Evolutionary conservation across 352 stramenopile species (phyloP), one percentile per base, ranked within the genome.

Genomic region (Blastocystis sp.): DNA sequence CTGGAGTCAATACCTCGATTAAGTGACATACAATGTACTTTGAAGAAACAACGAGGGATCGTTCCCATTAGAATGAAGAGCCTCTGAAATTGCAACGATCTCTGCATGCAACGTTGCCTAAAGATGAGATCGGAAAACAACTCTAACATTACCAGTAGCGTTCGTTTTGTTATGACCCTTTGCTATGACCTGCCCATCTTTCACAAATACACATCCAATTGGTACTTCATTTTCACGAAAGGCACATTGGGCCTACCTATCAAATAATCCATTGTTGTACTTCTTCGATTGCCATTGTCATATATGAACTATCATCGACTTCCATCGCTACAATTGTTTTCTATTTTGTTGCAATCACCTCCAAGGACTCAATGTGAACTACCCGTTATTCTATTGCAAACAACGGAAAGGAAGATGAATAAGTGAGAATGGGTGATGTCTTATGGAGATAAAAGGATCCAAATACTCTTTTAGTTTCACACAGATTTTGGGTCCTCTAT

Each of bases 121-220:
- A 2, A 63, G 56, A 73, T 54, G 61, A 54, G 0, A 78, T 63
- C 21, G 67, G n/a, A 43, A 57, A 16, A n/a, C 29, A 4, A 66
- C 29, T 39, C 16, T 4, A 2, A 73, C 49, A 87, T 87, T 78
- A 37, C 77, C 77, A 3, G 65, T 90, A 81, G 93, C 92, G 80
- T 96, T 96, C 12, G 93, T 94, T 65, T 91, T 90, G 89, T 97
- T 97, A 42, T 91, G 90, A 1, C 92, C 93, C 49, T 90, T 89
- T 6, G 91, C 91, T 51, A 96, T 93, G 86, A 97, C 91, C 14
- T 87, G 3, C 57, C 85, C 57, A 54, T 39, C 52, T 12, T 90
- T 89, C 6, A 97, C 93, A 80, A 96, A 95, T n/a, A 96, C 93
- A 59, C 92, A 94, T 16, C 93, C 94, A 43, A 97, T 93, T 0